Conservation (phyloP, 148 eudicot genomes). For the Camellia sinensis region DNA sequence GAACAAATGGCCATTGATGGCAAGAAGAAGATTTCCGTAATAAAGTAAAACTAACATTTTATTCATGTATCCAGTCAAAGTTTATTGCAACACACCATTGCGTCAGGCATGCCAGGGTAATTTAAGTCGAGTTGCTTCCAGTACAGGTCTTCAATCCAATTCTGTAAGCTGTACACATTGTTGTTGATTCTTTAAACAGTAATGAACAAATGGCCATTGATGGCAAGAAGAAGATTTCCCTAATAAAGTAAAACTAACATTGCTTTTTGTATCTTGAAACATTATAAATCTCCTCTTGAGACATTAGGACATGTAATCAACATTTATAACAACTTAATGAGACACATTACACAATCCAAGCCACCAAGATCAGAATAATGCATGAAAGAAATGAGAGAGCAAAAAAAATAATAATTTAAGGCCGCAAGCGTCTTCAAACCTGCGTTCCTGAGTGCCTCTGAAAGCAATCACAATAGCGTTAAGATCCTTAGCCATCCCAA, state of each 20-base stretch:
- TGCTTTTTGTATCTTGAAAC: not conserved
- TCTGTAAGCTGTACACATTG: conserved; percentile 57
- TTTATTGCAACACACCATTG: conserved; percentile 51
- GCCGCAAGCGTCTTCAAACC: conserved; percentile 39
- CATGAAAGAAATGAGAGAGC: not conserved
- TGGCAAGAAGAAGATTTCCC: not conserved
- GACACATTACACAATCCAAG: not conserved
- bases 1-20: not conserved
- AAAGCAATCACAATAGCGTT: conserved; percentile 88
- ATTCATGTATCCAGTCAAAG: not conserved
- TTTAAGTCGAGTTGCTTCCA: conserved; percentile 94
- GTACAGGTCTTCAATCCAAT: conserved; percentile 91
- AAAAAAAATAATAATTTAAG: not conserved
- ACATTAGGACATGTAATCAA: not conserved
- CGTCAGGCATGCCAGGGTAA: conserved; percentile 82
- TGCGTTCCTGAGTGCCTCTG: conserved; percentile 86
- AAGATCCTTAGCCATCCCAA: conserved; percentile 76
- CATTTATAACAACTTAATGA: not conserved
- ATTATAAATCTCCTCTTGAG: not conserved
- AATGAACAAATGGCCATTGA: not conserved
- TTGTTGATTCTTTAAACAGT: not conserved
- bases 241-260: not conserved
- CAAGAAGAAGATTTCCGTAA: not conserved
- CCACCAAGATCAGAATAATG: not conserved
- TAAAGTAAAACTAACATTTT: not conserved